These are phyloP conservation scores for Kurtzmaniella quercitrusa DNA, from an alignment of 1,139 yeast species.

Conservation along the genomic window DNA sequence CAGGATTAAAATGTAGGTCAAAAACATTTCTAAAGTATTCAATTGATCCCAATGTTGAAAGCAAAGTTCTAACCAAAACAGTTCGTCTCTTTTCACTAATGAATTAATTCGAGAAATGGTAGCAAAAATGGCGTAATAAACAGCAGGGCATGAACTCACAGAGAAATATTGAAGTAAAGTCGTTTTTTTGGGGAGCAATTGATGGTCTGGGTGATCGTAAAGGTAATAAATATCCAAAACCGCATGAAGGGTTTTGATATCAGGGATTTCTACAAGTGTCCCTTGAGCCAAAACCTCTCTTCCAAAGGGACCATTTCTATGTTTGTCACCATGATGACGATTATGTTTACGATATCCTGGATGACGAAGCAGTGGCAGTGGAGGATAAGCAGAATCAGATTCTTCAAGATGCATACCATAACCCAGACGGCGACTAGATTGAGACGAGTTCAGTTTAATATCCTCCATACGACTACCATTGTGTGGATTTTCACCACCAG, in stretches of 20 bases:
- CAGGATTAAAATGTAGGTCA: conserved; percentile 17
- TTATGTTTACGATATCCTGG: neutral
- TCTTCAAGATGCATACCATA: neutral
- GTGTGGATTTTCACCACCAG: neutral
- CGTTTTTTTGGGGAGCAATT: conserved; percentile 40
- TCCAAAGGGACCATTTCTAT: neutral
- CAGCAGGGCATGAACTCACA: conserved; percentile 27
- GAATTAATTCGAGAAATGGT: conserved; percentile 28
- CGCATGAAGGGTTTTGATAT: conserved; percentile 29
- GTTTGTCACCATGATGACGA: neutral
- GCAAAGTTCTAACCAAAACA: conserved; percentile 37
- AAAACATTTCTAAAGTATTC: conserved; percentile 21
- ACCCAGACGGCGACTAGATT: conserved; percentile 1
- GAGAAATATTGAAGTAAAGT: conserved; percentile 28
- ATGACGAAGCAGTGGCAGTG: neutral
- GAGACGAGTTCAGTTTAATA: neutral
- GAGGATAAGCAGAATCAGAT: conserved; percentile 2
- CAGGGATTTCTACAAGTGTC: conserved; percentile 34
- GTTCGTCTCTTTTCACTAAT: conserved; percentile 24
- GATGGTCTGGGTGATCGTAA: conserved; percentile 42
- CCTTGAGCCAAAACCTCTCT: neutral
- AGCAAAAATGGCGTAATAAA: conserved; percentile 46
- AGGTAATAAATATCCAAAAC: conserved; percentile 46
- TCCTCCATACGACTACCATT: neutral
- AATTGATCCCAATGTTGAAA: conserved; percentile 34